Percentiles rank a stretch among this genome's conserved stretches.
phyloP scores from a whole-genome alignment of 345 rosid genomes.

The Hirschfeldia incana region DNA sequence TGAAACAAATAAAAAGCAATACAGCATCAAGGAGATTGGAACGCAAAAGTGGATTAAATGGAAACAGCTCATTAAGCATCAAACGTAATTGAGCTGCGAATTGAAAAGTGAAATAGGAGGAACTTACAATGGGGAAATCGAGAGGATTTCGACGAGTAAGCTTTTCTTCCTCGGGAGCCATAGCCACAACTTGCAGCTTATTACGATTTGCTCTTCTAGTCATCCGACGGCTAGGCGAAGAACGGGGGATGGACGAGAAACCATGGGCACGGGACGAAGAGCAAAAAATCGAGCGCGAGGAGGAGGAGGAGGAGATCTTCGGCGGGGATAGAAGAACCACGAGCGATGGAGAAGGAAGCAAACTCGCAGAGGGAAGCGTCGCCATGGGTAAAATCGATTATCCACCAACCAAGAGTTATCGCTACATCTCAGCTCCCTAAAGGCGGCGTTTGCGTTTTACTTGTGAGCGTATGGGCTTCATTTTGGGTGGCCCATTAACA shows the following conservation, averaged over 20 bases:
- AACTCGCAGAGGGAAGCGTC: constrained; percentile 33
- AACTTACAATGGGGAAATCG: constrained; percentile 66
- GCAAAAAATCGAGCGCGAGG: constrained; percentile 3
- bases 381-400: constrained; percentile 31
- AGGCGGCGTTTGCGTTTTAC: constrained; percentile 13
- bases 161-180: constrained; percentile 83
- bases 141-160: constrained; percentile 68
- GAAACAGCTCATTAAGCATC: no score
- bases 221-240: constrained; percentile 8
- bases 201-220: constrained; percentile 25
- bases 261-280: constrained; percentile 25
- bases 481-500: constrained; percentile 5
- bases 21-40: not conserved
- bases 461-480: not conserved
- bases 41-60: no score
- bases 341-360: constrained; percentile 34
- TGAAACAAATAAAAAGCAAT: not conserved
- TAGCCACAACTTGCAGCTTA: constrained; percentile 47
- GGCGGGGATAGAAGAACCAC: constrained; percentile 8
- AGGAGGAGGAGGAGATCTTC: constrained; percentile 10
- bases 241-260: constrained; percentile 15
- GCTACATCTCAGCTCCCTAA: not conserved
- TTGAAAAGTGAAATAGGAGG: not conserved
- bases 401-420: constrained; percentile 40
- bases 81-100: not conserved